phyloP scores from a whole-genome alignment of 1,284 basidiomycete genomes.

The Melampsora larici-populina region DNA sequence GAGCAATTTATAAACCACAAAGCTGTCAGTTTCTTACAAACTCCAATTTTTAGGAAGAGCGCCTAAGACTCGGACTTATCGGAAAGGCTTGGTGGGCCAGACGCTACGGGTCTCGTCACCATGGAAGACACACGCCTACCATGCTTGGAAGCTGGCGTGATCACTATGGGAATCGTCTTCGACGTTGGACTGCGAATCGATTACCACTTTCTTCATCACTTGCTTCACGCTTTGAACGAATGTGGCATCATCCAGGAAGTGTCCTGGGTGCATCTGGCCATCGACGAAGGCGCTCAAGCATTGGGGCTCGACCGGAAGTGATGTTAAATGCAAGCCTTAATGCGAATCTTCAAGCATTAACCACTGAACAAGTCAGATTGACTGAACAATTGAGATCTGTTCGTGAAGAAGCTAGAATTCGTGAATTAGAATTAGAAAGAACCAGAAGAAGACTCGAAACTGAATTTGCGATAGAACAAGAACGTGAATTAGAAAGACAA shows the following conservation, averaged over 20 bases:
- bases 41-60: constrained; percentile 30
- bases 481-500: constrained; percentile 7
- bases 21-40: background rate
- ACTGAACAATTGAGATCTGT: constrained; percentile 12
- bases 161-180: constrained; percentile 28
- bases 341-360: constrained; percentile 31
- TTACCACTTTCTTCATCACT: constrained; percentile 31
- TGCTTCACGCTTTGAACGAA: constrained; percentile 35
- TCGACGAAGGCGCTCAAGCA: constrained; percentile 27
- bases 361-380: constrained; percentile 33
- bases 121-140: constrained; percentile 27
- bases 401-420: constrained; percentile 32
- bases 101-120: constrained; percentile 32
- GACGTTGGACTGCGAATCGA: constrained; percentile 40
- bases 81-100: constrained; percentile 42
- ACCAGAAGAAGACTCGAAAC: constrained; percentile 4
- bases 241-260: constrained; percentile 37
- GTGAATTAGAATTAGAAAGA: constrained; percentile 35
- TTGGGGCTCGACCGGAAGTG: background rate
- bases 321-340: constrained; percentile 10
- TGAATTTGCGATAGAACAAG: background rate
- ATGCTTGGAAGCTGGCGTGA: constrained; percentile 29
- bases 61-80: constrained; percentile 40
- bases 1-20: background rate
- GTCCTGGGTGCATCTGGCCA: background rate